Evolutionary conservation across 805 yeast genomes (phyloP), one percentile per base, ranked within the genome.

Genomic region (Kodamaea laetipori): DNA sequence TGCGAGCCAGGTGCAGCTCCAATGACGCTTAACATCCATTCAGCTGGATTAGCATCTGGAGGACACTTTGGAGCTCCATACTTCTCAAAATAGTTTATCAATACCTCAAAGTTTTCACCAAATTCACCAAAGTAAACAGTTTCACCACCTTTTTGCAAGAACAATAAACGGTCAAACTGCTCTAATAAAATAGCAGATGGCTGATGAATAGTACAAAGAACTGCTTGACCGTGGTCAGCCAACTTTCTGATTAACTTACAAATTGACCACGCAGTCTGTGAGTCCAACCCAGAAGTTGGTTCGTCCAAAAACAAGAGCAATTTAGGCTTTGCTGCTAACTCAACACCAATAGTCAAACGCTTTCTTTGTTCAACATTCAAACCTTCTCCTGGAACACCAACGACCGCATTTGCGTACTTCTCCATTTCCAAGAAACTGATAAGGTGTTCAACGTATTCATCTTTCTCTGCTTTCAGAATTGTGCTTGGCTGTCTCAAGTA

Each of bases 181-280:
- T 84, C 77, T 66, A 86, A 73, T 57, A 86, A 69, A 46, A 84
- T 73, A 41, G 95, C 90, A 6, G 94, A 85, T 55, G 95, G 95
- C 63, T 86, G 95, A 63, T 86, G 92, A 50, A 86, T 86, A 15
- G 95, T 86, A 36, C 71, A 66, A 44, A 80, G 63, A 50, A 80
- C 73, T n/a, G 80, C 77, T 55, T 76, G 81, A 15, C 81, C 81
- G 32, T 78, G 73, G 33, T 69, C 69, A 5, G 76, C 82, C 55
- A 72, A 67, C 39, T 67, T 67, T 53, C 69, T 73, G 55, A 74
- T 65, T 50, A 78, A 73, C 53, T 75, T 72, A 45, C 78, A 67
- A 53, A 80, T 76, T 10, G 83, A 73, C 80, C 81, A 73, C 9
- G 84, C 78, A 19, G 83, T 75, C 53, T 74, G 78, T 4, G 83